A percentile compares a stretch with the other conserved stretches of the same genome.
Evolutionary conservation across 371 early-diverging fungal species (phyloP).

Genomic region (Haplosporangium sp.): DNA sequence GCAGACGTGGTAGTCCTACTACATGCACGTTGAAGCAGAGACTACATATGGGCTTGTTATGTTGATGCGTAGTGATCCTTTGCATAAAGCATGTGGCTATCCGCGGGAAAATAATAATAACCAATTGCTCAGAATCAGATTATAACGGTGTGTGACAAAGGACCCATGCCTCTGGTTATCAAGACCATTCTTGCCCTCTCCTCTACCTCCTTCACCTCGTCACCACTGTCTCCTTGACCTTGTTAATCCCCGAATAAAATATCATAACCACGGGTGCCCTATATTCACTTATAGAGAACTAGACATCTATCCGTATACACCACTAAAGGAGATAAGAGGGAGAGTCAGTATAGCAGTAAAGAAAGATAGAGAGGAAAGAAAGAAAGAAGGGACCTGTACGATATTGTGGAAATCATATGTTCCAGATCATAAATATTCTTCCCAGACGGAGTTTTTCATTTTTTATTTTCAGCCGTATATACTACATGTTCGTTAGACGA

Average conservation of each 20-base stretch:
- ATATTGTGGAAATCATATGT: background rate
- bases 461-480: too few relatives aligned
- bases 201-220: background rate
- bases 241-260: background rate
- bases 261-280: background rate
- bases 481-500: too few relatives aligned
- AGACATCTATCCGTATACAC: background rate
- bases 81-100: background rate
- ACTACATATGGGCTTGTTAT: background rate
- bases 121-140: background rate
- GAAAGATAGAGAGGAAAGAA: too few relatives aligned
- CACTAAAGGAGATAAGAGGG: background rate
- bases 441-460: background rate
- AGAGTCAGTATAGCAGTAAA: background rate
- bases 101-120: slow-evolving; percentile 3
- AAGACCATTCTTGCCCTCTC: too few relatives aligned
- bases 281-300: background rate
- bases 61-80: slow-evolving; percentile 5
- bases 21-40: background rate
- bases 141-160: background rate
- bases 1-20: background rate
- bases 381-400: too few relatives aligned
- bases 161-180: background rate
- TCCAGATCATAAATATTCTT: background rate
- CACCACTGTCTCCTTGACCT: background rate